A percentile compares a stretch with the other conserved stretches of the same genome.
Evolutionary conservation across 371 early-diverging fungal species (phyloP).

Genomic region (Lichtheimia ornata): DNA sequence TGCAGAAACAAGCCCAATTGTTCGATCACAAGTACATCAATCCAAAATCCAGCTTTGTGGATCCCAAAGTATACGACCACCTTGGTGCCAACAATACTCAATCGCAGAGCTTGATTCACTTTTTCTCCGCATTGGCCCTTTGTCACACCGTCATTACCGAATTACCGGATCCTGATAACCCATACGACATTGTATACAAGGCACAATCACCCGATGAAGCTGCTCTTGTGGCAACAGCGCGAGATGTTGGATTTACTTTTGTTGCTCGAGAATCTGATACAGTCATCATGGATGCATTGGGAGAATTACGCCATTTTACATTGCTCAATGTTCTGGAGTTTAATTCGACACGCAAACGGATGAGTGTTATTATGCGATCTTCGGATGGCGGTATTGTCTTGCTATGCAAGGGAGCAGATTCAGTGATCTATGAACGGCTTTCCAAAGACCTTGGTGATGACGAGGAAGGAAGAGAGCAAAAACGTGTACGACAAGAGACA

Average conservation of each 20-base stretch:
- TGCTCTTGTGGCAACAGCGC: slow-evolving; percentile 88
- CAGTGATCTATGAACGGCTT: slow-evolving; percentile 83
- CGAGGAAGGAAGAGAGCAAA: slow-evolving; percentile 49
- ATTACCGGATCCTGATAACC: slow-evolving; percentile 44
- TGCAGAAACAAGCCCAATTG: slow-evolving; percentile 36
- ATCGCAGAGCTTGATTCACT: slow-evolving; percentile 52
- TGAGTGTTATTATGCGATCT: slow-evolving; percentile 78
- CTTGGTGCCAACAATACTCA: slow-evolving; percentile 36
- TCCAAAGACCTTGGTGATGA: slow-evolving; percentile 29
- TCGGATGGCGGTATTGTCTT: slow-evolving; percentile 76
- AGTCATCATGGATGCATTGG: slow-evolving; percentile 74
- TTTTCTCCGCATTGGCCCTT: slow-evolving; percentile 78
- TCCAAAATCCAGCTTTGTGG: slow-evolving; percentile 46
- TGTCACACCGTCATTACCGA: slow-evolving; percentile 82
- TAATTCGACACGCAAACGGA: slow-evolving; percentile 85
- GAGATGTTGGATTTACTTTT: slow-evolving; percentile 88
- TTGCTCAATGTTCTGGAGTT: slow-evolving; percentile 85
- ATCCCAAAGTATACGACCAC: slow-evolving; percentile 46
- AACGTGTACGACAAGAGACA: slow-evolving; percentile 44
- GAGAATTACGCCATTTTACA: slow-evolving; percentile 62
- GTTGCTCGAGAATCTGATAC: slow-evolving; percentile 69
- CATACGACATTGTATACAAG: slow-evolving; percentile 72
- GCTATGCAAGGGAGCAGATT: slow-evolving; percentile 96
- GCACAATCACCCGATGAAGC: slow-evolving; percentile 96
- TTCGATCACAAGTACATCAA: slow-evolving; percentile 47